Percentiles rank a stretch among this genome's conserved stretches.
Conservation (phyloP, 148 eudicot species). For the Vaccinium myrtillus region DNA sequence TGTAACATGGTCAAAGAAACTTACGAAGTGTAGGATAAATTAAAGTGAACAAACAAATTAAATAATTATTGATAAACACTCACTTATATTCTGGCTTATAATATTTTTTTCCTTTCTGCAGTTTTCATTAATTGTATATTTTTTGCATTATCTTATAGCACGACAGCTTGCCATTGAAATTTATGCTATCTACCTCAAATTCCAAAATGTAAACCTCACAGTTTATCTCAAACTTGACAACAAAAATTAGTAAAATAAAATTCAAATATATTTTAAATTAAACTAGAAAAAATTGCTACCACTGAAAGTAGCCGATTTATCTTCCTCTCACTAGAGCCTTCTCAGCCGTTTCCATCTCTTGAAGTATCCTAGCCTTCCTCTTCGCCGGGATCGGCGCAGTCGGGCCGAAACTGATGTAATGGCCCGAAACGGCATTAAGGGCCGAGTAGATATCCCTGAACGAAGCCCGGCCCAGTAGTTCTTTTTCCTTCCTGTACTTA, state of each 20-base stretch:
- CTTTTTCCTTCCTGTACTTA: slow-evolving; percentile 84
- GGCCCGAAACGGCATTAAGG: slow-evolving; percentile 92
- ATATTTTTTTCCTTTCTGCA: no score
- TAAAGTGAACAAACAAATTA: no score
- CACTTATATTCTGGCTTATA: no score
- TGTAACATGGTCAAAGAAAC: no score
- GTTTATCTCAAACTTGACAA: not conserved
- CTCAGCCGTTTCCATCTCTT: slow-evolving; percentile 91
- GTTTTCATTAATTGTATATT: no score
- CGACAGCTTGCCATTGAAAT: not conserved
- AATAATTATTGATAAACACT: no score
- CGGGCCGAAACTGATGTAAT: slow-evolving; percentile 88
- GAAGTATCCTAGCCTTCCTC: slow-evolving; percentile 78
- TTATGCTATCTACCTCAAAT: not conserved
- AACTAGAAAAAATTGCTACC: not conserved
- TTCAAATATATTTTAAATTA: not conserved
- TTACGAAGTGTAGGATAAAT: no score
- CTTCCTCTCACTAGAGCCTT: slow-evolving; percentile 83
- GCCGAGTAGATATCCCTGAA: slow-evolving; percentile 96
- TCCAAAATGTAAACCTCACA: not conserved
- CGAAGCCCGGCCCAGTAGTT: slow-evolving; percentile 66
- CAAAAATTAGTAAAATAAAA: not conserved
- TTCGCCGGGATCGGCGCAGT: slow-evolving; percentile 85
- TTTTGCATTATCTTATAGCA: no score
- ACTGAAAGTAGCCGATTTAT: slow-evolving; percentile 22